These are phyloP conservation scores for Lipomyces kockii DNA, from an alignment of 805 yeast genomes.

Conservation along the genomic window DNA sequence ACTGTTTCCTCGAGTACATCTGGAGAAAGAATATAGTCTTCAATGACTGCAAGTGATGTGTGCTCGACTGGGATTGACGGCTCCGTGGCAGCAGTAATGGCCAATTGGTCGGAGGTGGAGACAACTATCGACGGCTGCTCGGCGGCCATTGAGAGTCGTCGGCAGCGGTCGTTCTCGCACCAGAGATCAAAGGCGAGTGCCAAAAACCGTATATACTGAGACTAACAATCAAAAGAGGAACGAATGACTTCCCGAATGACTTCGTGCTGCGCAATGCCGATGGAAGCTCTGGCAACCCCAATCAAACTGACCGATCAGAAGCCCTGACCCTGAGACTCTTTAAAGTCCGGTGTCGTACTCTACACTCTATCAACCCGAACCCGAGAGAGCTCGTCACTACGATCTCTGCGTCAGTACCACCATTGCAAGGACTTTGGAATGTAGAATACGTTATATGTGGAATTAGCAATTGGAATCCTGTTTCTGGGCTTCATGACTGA, in stretches of 20 bases:
- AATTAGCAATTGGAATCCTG: too few species aligned
- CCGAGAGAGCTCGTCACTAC: too few species aligned
- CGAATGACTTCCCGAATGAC: neutral
- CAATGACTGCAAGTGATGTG: constrained; percentile 23
- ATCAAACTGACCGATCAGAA: too few species aligned
- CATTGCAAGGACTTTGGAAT: too few species aligned
- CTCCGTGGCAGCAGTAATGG: constrained; percentile 25
- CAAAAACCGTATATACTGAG: neutral
- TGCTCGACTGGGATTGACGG: constrained; percentile 24
- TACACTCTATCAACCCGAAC: too few species aligned
- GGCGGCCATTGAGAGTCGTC: constrained; percentile 22
- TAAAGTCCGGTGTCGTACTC: too few species aligned
- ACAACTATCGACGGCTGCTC: constrained; percentile 5
- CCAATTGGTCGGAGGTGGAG: constrained; percentile 17
- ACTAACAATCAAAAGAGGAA: neutral
- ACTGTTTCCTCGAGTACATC: constrained; percentile 19
- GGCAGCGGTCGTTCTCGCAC: constrained; percentile 10
- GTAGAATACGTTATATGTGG: too few species aligned
- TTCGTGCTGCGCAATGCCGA: neutral
- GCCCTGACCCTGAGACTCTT: too few species aligned
- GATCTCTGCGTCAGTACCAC: too few species aligned
- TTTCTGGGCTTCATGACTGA: too few species aligned
- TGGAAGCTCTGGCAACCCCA: neutral
- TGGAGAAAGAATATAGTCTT: constrained; percentile 32
- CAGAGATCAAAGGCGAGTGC: neutral